A percentile compares a stretch with the other conserved stretches of the same genome.
phyloP scores from a whole-genome alignment of 805 yeast genomes.

The Tetrapisispora nanseiensis region DNA sequence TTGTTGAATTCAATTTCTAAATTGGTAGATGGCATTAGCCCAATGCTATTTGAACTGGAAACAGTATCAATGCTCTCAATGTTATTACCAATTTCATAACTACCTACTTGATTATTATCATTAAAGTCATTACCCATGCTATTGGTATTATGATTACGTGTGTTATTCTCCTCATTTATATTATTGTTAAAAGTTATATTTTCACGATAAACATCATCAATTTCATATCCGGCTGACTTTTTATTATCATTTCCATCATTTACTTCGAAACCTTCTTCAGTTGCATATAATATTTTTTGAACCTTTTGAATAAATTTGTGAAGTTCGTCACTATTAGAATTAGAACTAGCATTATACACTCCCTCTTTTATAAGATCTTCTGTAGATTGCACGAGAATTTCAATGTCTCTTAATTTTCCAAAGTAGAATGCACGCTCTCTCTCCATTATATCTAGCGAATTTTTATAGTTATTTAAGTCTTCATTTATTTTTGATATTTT shows the following conservation, averaged over 20 bases:
- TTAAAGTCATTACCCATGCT: background rate
- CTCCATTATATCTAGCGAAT: conserved; percentile 56
- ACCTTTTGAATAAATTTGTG: conserved; percentile 47
- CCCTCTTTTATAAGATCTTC: conserved; percentile 41
- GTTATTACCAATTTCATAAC: background rate
- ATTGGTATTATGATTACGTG: too few relatives aligned
- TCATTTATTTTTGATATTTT: conserved; percentile 29
- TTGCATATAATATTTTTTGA: conserved; percentile 66
- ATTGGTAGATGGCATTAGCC: background rate
- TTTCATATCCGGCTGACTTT: conserved; percentile 11
- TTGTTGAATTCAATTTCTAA: background rate
- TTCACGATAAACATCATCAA: conserved; percentile 30
- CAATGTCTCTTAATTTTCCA: conserved; percentile 81
- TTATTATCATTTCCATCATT: conserved; percentile 19
- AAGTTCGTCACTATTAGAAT: conserved; percentile 24
- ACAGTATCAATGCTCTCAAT: background rate
- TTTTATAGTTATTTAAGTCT: conserved; percentile 48
- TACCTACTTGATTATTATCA: background rate
- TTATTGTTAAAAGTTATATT: conserved; percentile 10
- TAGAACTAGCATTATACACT: conserved; percentile 24
- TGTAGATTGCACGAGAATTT: conserved; percentile 60
- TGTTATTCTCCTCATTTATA: too few relatives aligned
- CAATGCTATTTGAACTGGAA: too few relatives aligned
- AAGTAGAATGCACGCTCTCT: conserved; percentile 87
- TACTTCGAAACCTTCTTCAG: conserved; percentile 79